phyloP scores from a whole-genome alignment of 768 basidiomycete species.

The Lentinula boryana region DNA sequence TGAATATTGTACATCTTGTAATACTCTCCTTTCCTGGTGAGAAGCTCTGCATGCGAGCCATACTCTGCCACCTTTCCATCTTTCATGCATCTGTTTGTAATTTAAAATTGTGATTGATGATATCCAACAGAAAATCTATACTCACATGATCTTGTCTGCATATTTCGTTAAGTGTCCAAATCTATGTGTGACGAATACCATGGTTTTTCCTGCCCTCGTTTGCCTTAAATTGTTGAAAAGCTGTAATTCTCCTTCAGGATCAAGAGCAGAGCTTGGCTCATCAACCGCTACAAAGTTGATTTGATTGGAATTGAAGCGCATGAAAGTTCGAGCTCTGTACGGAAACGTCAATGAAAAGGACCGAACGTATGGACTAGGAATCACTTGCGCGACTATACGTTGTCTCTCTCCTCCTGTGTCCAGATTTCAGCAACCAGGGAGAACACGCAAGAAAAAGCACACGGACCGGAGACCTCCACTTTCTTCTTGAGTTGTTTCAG shows the following conservation, averaged over 20 bases:
- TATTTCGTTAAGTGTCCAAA: constrained; percentile 31
- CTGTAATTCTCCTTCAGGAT: constrained; percentile 35
- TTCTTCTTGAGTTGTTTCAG: constrained; percentile 17
- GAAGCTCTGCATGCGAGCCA: constrained; percentile 27
- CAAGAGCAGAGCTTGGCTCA: constrained; percentile 43
- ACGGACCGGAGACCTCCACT: constrained; percentile 16
- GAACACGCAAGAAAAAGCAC: neutral
- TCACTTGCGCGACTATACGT: constrained; percentile 23
- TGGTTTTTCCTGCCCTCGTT: constrained; percentile 29
- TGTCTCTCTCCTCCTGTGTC: constrained; percentile 22
- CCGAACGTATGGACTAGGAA: neutral
- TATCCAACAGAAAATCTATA: neutral
- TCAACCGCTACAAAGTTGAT: constrained; percentile 37
- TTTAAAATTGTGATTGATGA: neutral
- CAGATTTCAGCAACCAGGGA: neutral
- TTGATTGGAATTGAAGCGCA: constrained; percentile 20
- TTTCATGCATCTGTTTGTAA: constrained; percentile 27
- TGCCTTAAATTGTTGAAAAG: constrained; percentile 27
- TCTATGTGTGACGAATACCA: constrained; percentile 32
- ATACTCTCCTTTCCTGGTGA: constrained; percentile 26
- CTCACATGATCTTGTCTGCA: constrained; percentile 31
- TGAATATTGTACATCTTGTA: constrained; percentile 27
- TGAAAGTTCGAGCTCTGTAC: constrained; percentile 23
- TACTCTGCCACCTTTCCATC: constrained; percentile 25
- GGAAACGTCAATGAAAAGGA: neutral